phyloP scores from a whole-genome alignment of 106 monocot genomes.

The Allium sativum region DNA sequence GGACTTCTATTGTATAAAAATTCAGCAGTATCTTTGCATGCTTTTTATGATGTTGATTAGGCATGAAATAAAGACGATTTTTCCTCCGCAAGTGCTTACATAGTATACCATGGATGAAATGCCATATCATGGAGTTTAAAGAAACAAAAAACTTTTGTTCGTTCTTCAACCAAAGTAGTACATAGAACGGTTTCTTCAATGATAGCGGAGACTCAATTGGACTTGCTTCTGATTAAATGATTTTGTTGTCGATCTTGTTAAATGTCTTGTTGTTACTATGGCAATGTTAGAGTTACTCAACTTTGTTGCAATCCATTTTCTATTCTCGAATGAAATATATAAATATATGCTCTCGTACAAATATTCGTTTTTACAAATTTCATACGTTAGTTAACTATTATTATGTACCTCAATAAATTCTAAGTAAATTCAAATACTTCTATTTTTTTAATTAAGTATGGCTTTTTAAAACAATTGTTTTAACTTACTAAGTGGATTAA shows the following conservation, averaged over 20 bases:
- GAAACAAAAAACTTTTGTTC: neutral
- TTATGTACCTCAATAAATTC: no score
- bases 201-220: neutral
- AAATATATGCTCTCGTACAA: neutral
- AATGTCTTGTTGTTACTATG: neutral
- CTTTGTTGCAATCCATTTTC: neutral
- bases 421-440: no score
- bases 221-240: neutral
- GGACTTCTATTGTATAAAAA: neutral
- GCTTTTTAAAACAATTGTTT: no score
- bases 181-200: neutral
- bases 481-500: no score
- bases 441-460: no score
- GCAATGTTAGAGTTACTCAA: neutral
- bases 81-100: neutral
- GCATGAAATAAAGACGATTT: neutral
- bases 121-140: conserved; percentile 2
- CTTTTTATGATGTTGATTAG: neutral
- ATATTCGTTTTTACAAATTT: no score
- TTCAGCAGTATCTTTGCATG: neutral
- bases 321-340: neutral
- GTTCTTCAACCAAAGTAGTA: neutral
- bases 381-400: no score
- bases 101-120: neutral
- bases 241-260: neutral